phyloP scores from a whole-genome alignment of 1,284 basidiomycete species.

The Cryptococcus floricola region DNA sequence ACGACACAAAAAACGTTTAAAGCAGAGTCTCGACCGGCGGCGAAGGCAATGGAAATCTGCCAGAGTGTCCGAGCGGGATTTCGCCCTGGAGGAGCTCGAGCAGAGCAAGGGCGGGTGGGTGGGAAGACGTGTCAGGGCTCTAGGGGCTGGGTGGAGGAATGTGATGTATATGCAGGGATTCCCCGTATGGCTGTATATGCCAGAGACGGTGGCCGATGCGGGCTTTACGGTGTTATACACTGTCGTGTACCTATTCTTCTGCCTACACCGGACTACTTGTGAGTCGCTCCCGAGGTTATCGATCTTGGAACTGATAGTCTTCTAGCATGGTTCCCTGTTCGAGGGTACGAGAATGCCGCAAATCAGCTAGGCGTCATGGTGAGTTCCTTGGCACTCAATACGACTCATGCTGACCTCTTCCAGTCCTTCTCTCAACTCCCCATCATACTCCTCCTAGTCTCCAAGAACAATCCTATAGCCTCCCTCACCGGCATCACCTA shows the following conservation, averaged over 20 bases:
- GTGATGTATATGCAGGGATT: slow-evolving; percentile 23
- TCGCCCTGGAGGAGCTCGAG: neutral
- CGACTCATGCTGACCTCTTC: neutral
- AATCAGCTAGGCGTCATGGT: slow-evolving; percentile 33
- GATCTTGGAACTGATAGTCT: neutral
- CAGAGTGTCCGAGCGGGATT: neutral
- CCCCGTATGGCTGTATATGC: slow-evolving; percentile 31
- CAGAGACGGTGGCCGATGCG: slow-evolving; percentile 27
- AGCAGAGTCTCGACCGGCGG: neutral
- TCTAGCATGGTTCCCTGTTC: slow-evolving; percentile 10
- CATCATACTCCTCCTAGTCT: slow-evolving; percentile 44
- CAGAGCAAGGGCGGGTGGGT: neutral
- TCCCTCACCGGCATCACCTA: slow-evolving; percentile 48
- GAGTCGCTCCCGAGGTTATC: neutral
- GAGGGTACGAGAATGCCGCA: slow-evolving; percentile 14
- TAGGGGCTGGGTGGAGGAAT: slow-evolving; percentile 15
- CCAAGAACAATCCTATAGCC: slow-evolving; percentile 49
- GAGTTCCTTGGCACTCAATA: neutral
- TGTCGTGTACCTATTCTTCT: slow-evolving; percentile 16
- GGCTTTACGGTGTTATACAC: slow-evolving; percentile 24
- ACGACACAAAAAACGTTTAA: slow-evolving; percentile 4
- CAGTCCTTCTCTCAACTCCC: slow-evolving; percentile 44
- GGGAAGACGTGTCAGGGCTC: slow-evolving; percentile 1
- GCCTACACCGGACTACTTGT: slow-evolving; percentile 7
- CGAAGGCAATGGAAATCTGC: neutral